Conservation (phyloP, 495 filamentous ascomycete genomes). For the Aspergillus funiculosus region DNA sequence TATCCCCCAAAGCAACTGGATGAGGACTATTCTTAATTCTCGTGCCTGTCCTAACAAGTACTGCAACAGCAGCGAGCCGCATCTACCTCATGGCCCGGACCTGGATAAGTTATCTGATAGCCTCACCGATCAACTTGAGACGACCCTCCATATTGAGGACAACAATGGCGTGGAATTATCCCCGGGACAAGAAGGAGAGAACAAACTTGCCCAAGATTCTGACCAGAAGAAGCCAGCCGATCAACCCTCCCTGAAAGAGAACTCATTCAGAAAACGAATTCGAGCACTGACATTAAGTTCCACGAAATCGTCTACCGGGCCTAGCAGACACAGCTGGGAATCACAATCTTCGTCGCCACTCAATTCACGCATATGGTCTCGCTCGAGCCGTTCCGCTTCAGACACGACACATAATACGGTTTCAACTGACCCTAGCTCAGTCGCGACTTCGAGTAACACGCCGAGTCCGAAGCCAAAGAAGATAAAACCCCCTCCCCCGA, state of each 20-base stretch:
- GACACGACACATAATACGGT: neutral
- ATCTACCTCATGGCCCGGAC: neutral
- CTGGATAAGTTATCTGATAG: neutral
- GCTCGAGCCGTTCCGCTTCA: constrained; percentile 6
- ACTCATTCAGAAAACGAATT: constrained; percentile 8
- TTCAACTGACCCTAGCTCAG: neutral
- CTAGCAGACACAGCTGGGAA: constrained; percentile 5
- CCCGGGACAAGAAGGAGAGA: neutral
- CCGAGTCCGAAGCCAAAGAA: constrained; percentile 3
- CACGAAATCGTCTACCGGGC: neutral
- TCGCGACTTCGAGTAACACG: neutral
- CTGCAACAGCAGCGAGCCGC: neutral
- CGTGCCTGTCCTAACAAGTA: neutral
- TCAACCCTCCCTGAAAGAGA: neutral
- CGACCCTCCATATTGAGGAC: constrained; percentile 10
- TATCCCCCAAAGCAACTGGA: neutral
- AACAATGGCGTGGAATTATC: neutral
- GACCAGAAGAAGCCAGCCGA: neutral
- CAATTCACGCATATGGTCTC: neutral
- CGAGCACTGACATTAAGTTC: constrained; percentile 9
- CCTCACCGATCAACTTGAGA: constrained; percentile 8
- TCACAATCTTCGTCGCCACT: neutral
- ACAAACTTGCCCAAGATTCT: neutral
- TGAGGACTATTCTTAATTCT: neutral
- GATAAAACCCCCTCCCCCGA: neutral